Base-by-base conservation (phyloP, 1,139 yeast genomes). In the Lodderomyces pseudojiufengensis region DNA sequence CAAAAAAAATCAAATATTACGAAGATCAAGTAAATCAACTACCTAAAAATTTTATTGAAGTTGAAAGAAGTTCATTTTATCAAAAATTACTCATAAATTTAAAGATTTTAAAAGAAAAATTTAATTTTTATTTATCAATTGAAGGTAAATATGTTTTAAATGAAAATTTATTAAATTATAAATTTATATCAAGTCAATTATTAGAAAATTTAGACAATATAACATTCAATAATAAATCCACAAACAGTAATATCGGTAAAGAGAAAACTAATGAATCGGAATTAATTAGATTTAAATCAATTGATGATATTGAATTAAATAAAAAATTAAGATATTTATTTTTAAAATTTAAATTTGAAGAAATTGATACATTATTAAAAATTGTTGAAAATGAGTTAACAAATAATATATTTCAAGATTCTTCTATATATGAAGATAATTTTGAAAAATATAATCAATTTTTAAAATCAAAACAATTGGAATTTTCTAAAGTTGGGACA, bases 311-410 rank as follows among this genome's bases (percentile, higher is more conserved):
- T 7, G 20, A 33, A 9, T 27, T 37, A 13, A 32, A 30, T 27
- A 31, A 27, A 27, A 31, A 33, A 18, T 35, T 32, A 25, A 32
- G 48, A 30, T 21, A 38, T 9, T 25, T 26, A 31, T 36, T 38
- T 21, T 31, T 43, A 9, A 37, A 37, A 12, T 24, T 42, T 14
- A 43, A 43, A 29, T 46, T 46, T 20, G 30, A 26, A 10, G 46
- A 44, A 33, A 6, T 43, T 7, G 35, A 34, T 7, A 27, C 32
- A 10, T 29, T 39, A 15, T 13, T 24, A n/a, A 26, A 29, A 7
- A 14, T 29, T 24, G 24, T 35, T 14, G 35, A 37, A 18, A 16
- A 25, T 21, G 39, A 36, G 18, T 26, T 32, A 13, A 15, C 30
- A 11, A 24, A 9, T 20, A 28, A 12, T 4, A 24, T 3, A 9